phyloP scores from a whole-genome alignment of 331 rosid genomes.

The Malus hybrid region DNA sequence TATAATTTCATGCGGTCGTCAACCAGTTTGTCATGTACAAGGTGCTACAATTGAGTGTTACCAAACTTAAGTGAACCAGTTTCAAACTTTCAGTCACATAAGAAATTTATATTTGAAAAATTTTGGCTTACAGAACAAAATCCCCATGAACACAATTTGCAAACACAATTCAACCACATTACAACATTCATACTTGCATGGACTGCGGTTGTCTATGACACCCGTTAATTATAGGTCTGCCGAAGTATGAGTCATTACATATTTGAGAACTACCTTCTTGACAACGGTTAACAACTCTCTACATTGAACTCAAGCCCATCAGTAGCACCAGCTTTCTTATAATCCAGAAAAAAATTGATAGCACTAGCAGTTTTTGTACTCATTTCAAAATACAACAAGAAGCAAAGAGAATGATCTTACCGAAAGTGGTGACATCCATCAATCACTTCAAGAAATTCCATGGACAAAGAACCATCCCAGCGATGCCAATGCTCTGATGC shows the following conservation, averaged over 20 bases:
- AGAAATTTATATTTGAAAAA: neutral
- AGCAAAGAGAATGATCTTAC: constrained; percentile 31
- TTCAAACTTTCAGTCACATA: neutral
- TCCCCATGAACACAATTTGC: neutral
- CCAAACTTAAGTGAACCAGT: neutral
- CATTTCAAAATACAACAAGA: neutral
- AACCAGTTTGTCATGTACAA: neutral
- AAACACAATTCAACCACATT: neutral
- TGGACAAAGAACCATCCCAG: constrained; percentile 83
- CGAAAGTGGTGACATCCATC: constrained; percentile 65
- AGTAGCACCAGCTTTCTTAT: neutral
- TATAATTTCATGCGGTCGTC: neutral
- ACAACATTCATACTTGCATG: neutral
- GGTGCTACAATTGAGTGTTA: neutral
- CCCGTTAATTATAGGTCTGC: neutral
- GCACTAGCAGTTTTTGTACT: neutral
- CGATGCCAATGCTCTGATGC: constrained; percentile 80
- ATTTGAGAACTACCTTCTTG: neutral
- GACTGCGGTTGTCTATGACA: neutral
- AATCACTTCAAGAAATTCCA: constrained; percentile 59
- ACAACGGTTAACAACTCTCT: neutral
- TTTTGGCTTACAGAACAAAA: neutral
- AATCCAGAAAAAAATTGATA: neutral
- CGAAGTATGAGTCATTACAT: neutral
- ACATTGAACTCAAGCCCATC: neutral